A percentile compares a stretch with the other conserved stretches of the same genome.
Evolutionary conservation across 345 rosid species (phyloP).

Genomic region (Melaleuca alternifolia): DNA sequence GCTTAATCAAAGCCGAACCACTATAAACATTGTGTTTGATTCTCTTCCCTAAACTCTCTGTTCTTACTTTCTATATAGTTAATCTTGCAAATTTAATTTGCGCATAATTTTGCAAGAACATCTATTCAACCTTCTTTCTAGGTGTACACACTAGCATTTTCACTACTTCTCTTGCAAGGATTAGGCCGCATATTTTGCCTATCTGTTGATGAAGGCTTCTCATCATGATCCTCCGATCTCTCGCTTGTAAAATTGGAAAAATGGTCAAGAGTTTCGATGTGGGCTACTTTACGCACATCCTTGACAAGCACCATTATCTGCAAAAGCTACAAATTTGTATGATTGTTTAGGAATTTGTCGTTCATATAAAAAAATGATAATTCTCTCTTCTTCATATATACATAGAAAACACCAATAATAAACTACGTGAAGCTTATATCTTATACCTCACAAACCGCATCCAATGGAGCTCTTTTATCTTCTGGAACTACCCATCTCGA

Average conservation of each 20-base stretch:
- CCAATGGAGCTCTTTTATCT: not conserved
- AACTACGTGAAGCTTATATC: not conserved
- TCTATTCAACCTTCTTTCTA: too few relatives aligned
- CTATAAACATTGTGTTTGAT: too few relatives aligned
- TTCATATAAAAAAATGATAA: not conserved
- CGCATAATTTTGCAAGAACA: too few relatives aligned
- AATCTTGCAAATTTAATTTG: too few relatives aligned
- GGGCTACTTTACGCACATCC: not conserved
- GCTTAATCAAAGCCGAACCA: too few relatives aligned
- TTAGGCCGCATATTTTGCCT: not conserved
- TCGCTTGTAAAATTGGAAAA: not conserved
- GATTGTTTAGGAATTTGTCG: not conserved
- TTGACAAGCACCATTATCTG: not conserved
- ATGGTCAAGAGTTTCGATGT: not conserved
- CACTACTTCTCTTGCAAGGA: not conserved
- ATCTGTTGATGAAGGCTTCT: not conserved
- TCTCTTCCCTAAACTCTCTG: too few relatives aligned
- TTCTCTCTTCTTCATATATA: not conserved
- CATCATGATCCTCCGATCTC: not conserved
- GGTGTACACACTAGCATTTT: too few relatives aligned
- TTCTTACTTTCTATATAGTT: too few relatives aligned
- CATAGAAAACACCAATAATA: not conserved
- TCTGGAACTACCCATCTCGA: not conserved
- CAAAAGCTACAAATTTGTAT: not conserved
- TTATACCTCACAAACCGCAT: not conserved